Conservation (phyloP, 495 filamentous ascomycete genomes). For the Neurospora pannonica region DNA sequence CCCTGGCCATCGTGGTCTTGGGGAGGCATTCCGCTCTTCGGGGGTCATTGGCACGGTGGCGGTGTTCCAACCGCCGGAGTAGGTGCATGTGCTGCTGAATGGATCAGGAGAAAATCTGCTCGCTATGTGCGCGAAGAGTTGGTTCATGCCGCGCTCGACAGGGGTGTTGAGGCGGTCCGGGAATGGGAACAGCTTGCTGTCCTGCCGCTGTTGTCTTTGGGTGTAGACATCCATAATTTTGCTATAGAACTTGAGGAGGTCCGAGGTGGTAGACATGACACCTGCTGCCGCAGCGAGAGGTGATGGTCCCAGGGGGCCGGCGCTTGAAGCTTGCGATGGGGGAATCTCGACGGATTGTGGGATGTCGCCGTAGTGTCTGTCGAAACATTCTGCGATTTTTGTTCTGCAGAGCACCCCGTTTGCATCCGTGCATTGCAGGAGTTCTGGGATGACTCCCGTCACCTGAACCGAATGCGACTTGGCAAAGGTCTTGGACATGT, state of each 20-base stretch:
- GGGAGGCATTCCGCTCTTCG: neutral
- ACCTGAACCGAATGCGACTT: conserved; percentile 2
- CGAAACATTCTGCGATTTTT: neutral
- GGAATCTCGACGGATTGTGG: neutral
- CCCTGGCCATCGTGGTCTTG: conserved; percentile 8
- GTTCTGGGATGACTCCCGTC: neutral
- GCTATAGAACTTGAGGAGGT: conserved; percentile 8
- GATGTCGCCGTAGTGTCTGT: neutral
- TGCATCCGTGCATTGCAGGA: neutral
- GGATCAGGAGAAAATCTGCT: neutral
- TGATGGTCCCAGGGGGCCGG: neutral
- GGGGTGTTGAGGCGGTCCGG: neutral
- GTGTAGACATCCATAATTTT: conserved; percentile 3
- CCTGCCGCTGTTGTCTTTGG: neutral
- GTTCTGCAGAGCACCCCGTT: neutral
- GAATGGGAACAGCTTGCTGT: too few species aligned
- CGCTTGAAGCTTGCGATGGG: conserved; percentile 2
- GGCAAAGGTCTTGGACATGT: neutral
- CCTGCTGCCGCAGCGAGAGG: conserved; percentile 8
- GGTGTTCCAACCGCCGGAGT: conserved; percentile 9
- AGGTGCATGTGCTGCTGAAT: conserved; percentile 1
- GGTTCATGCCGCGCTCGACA: conserved; percentile 9
- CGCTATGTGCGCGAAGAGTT: neutral
- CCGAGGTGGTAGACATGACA: conserved; percentile 7
- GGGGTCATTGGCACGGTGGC: neutral